These are phyloP conservation scores for Fusarium transvaalense DNA, from an alignment of 2,329 filamentous ascomycete species.

Conservation along the genomic window DNA sequence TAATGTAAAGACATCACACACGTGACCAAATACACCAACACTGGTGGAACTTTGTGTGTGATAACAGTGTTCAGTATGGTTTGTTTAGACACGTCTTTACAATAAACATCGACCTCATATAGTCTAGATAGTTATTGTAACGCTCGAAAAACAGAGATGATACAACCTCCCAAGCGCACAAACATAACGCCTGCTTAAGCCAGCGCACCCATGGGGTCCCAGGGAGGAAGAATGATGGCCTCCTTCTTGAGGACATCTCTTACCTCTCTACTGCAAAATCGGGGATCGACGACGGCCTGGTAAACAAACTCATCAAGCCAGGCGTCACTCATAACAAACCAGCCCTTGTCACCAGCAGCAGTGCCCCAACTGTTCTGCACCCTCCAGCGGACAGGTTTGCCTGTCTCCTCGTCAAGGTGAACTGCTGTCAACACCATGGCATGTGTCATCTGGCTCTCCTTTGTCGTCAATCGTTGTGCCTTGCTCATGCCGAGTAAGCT, in stretches of 20 bases:
- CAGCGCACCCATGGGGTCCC: conserved; percentile 84
- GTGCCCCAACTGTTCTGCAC: conserved; percentile 90
- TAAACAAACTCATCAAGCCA: conserved; percentile 88
- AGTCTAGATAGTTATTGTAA: neutral
- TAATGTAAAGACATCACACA: conserved; percentile 5
- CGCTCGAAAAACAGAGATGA: neutral
- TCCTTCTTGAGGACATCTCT: conserved; percentile 77
- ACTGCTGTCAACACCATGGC: conserved; percentile 93
- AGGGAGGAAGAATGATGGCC: conserved; percentile 77
- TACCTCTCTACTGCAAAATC: conserved; percentile 73
- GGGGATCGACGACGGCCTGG: conserved; percentile 85
- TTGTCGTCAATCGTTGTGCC: conserved; percentile 77
- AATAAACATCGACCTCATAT: neutral
- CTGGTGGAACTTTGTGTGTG: neutral
- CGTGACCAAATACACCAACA: neutral
- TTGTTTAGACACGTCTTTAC: neutral
- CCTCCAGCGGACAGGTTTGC: conserved; percentile 79
- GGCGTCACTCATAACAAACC: conserved; percentile 88
- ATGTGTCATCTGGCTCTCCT: conserved; percentile 88
- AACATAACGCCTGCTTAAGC: conserved; percentile 59
- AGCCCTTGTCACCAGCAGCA: conserved; percentile 78
- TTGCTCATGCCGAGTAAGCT: conserved; percentile 80
- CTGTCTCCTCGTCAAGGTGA: conserved; percentile 74
- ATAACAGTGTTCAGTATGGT: neutral
- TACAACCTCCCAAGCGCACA: neutral